Evolutionary conservation across 2,329 filamentous ascomycete genomes (phyloP), one percentile per base, ranked within the genome.

Genomic region (Paracoccidioides brasiliensis): DNA sequence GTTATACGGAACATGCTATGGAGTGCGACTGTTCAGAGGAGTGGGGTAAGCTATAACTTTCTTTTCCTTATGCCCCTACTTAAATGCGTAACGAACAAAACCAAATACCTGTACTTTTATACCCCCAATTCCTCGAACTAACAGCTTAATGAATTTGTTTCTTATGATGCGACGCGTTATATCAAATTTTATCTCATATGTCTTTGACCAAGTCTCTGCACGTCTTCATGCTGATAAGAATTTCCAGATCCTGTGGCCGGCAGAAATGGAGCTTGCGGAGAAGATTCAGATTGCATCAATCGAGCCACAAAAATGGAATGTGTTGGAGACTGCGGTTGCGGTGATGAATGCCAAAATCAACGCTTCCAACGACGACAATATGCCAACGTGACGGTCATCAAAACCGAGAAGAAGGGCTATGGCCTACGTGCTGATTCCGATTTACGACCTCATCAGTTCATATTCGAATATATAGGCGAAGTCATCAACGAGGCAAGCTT

Each of bases 231-330:
- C 37, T 53, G 33, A 37, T 42, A 33, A n/a, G 12, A 48, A 30
- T 55, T 55, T 52, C 33, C 64, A 82, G 80, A 82, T 66, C 46
- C 74, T 53, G 65, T 72, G 15, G 71, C 72, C 30, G 72, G 73
- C 58, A 71, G 67, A 56, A 98, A 98, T 70, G 73, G 85, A 72
- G 90, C 93, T 52, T 98, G 93, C 70, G 91, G 88, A 61, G 90
- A 96, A 65, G 89, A 96, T 71, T 95, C 90, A 14, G 91, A 97
- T 71, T 98, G 93, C 73, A 98, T 98, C 77, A 98, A 98, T 71
- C 87, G 93, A 65, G 88, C 89, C 56, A 97, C 91, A 57, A 97
- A 96, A 72, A 95, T 97, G 82, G 93, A 98, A 74, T 98, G 93
- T 69, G 80, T 88, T 40, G 82, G 82, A 58, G 86, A 90, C 62